These are phyloP conservation scores for Meira nashicola DNA, from an alignment of 1,284 basidiomycete species.

Conservation along the genomic window DNA sequence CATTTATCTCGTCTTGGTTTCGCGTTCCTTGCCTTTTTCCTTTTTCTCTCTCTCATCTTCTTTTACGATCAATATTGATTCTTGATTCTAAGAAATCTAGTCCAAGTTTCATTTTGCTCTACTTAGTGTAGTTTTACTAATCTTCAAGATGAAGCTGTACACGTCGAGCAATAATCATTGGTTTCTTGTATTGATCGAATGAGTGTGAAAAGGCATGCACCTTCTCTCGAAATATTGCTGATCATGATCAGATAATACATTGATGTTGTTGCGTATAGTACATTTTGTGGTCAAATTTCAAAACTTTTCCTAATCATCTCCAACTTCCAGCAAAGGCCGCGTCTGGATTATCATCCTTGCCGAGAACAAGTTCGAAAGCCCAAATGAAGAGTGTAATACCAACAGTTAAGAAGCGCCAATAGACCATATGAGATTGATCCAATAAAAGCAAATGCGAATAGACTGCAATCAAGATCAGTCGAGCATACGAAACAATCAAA, in stretches of 20 bases:
- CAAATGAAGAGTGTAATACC: constrained; percentile 42
- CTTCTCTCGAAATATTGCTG: no score
- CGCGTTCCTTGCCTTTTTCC: background rate
- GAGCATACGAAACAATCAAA: constrained; percentile 42
- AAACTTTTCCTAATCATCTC: background rate
- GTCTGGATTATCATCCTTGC: constrained; percentile 17
- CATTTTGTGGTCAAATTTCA: no score
- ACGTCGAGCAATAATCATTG: no score
- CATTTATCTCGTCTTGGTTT: background rate
- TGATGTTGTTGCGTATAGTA: no score
- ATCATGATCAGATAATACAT: no score
- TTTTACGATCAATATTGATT: background rate
- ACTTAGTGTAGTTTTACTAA: no score
- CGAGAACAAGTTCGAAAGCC: constrained; percentile 45
- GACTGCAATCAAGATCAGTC: constrained; percentile 47
- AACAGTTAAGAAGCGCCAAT: constrained; percentile 50
- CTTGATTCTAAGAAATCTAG: no score
- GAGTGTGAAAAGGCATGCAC: no score
- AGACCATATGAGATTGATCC: constrained; percentile 49
- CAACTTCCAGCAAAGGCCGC: constrained; percentile 4
- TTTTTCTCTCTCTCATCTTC: background rate
- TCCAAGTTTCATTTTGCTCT: no score
- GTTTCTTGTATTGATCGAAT: no score
- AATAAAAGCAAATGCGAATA: constrained; percentile 48
- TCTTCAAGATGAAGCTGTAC: no score